These are phyloP conservation scores for Parsonsia alboflavescens DNA, from an alignment of 257 asterid species.

Conservation along the genomic window DNA sequence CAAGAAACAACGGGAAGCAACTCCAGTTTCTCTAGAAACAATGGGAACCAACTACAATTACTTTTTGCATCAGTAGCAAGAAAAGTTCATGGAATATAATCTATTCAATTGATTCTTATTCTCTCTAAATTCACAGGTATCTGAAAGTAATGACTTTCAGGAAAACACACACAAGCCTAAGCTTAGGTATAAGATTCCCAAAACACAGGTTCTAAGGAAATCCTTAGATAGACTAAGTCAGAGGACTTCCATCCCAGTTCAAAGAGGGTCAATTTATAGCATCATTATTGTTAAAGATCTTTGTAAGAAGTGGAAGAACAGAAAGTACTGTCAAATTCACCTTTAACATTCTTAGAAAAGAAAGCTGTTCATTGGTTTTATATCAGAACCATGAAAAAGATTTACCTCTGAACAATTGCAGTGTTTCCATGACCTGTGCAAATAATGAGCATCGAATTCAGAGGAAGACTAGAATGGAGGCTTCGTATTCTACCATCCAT, in stretches of 20 bases:
- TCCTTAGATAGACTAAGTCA: not conserved
- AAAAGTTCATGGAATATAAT: too few species aligned
- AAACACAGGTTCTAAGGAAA: not conserved
- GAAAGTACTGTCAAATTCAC: not conserved
- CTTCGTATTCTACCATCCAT: slow-evolving; percentile 56
- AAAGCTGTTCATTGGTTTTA: not conserved
- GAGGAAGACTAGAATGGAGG: slow-evolving; percentile 63
- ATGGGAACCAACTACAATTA: not conserved
- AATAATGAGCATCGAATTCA: slow-evolving; percentile 74
- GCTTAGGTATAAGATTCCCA: not conserved
- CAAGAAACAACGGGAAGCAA: not conserved
- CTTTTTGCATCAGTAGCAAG: too few species aligned
- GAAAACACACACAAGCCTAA: not conserved
- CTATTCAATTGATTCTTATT: too few species aligned
- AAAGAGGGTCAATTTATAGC: not conserved
- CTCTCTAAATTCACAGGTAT: not conserved
- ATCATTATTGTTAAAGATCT: not conserved
- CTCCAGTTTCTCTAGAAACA: not conserved
- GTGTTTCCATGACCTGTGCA: slow-evolving; percentile 97
- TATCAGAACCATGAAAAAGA: not conserved
- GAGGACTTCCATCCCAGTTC: not conserved
- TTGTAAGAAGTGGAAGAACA: not conserved
- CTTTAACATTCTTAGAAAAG: not conserved
- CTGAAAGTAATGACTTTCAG: not conserved
- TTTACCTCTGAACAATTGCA: slow-evolving; percentile 77